Percentiles rank a stretch among this genome's conserved stretches.
phyloP scores from a whole-genome alignment of 345 rosid genomes.

The Schrenkiella parvula region DNA sequence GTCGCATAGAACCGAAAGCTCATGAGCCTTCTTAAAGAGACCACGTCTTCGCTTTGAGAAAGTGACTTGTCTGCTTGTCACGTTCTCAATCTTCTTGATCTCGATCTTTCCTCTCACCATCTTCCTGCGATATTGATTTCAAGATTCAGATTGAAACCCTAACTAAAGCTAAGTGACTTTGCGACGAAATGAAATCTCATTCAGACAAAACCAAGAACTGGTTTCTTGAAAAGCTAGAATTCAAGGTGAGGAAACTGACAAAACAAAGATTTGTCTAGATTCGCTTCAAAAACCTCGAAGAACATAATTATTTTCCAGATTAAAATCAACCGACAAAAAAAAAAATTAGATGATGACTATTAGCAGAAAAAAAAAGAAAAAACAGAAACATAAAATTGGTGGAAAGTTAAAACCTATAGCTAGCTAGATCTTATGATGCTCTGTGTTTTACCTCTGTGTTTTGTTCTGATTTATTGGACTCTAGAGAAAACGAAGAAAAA shows the following conservation, averaged over 20 bases:
- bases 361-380: background rate
- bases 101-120: constrained; percentile 67
- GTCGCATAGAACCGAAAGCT: constrained; percentile 64
- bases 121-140: constrained; percentile 10
- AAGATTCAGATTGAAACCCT: constrained; percentile 19
- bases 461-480: constrained; percentile 7
- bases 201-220: constrained; percentile 1
- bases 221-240: background rate
- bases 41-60: constrained; percentile 58
- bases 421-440: constrained; percentile 8
- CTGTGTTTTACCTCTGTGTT: constrained; percentile 22
- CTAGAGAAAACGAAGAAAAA: background rate
- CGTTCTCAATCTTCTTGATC: constrained; percentile 56
- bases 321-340: constrained; percentile 1
- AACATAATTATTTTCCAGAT: background rate
- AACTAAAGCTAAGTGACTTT: background rate
- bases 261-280: constrained; percentile 13
- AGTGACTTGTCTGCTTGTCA: constrained; percentile 56
- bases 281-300: background rate
- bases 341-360: background rate
- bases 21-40: constrained; percentile 56
- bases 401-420: constrained; percentile 8
- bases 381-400: background rate
- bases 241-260: background rate
- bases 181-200: background rate